Percentiles rank a stretch among this genome's conserved stretches.
Evolutionary conservation across 768 basidiomycete species (phyloP).

Genomic region (Lactarius trivialis): DNA sequence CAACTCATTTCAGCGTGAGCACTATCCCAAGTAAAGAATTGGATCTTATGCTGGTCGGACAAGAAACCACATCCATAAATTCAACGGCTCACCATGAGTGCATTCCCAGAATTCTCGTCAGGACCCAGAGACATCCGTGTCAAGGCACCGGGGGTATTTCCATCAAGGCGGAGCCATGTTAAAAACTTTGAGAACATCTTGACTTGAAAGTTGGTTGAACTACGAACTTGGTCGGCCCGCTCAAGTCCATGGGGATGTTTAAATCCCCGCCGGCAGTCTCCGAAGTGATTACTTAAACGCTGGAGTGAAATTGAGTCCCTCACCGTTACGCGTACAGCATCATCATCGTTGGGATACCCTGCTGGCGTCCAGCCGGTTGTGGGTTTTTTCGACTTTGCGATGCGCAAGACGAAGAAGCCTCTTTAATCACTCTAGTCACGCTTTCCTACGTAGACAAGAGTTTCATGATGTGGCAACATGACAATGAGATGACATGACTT

Average conservation of each 20-base stretch:
- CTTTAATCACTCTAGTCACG: constrained; percentile 82
- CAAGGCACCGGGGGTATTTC: constrained; percentile 36
- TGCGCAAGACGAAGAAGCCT: constrained; percentile 54
- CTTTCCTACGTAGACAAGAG: constrained; percentile 63
- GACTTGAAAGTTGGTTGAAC: neutral
- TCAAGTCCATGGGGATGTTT: constrained; percentile 15
- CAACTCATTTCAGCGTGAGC: constrained; percentile 54
- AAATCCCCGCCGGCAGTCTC: constrained; percentile 26
- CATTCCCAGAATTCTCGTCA: constrained; percentile 42
- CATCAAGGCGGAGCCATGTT: neutral
- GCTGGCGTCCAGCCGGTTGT: constrained; percentile 58
- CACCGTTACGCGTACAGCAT: constrained; percentile 40
- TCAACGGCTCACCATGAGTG: constrained; percentile 51
- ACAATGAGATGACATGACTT: too few species aligned
- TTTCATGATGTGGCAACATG: constrained; percentile 80
- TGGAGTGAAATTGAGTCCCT: constrained; percentile 19
- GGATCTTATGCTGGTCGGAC: constrained; percentile 39
- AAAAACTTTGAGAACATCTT: constrained; percentile 3
- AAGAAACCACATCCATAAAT: neutral
- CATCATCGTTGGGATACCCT: constrained; percentile 40
- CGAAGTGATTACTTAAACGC: constrained; percentile 19
- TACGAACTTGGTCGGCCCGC: too few species aligned
- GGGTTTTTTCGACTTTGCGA: constrained; percentile 31
- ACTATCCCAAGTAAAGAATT: constrained; percentile 83
- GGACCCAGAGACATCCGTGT: constrained; percentile 57